Evolutionary conservation across 1,284 basidiomycete species (phyloP).

Genomic region (Sporisorium reilianum): DNA sequence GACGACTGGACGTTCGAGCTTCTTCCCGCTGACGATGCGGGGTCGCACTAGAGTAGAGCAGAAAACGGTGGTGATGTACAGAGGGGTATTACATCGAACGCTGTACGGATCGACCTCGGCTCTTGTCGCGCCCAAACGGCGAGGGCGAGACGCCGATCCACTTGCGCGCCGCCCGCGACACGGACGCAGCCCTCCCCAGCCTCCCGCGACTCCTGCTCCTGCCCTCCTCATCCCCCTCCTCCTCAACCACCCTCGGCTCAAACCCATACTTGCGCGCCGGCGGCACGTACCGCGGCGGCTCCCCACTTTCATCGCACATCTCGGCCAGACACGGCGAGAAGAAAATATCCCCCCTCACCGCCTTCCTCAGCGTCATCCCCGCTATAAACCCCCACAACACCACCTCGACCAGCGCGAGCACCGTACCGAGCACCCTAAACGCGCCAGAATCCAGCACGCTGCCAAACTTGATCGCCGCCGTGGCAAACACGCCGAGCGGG

Average conservation of each 20-base stretch:
- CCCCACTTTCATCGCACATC: slow-evolving; percentile 37
- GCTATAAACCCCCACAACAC: slow-evolving; percentile 49
- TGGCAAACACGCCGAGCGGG: slow-evolving; percentile 58
- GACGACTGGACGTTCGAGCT: slow-evolving; percentile 15
- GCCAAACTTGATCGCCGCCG: slow-evolving; percentile 53
- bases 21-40: too few species aligned
- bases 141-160: slow-evolving; percentile 12
- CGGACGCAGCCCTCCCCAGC: slow-evolving; percentile 8
- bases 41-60: too few species aligned
- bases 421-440: slow-evolving; percentile 51
- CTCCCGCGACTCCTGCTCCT: slow-evolving; percentile 13
- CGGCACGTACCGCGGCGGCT: slow-evolving; percentile 42
- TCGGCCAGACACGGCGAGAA: slow-evolving; percentile 58
- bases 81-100: background rate
- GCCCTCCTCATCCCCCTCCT: background rate
- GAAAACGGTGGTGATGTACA: too few species aligned
- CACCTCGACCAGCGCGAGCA: slow-evolving; percentile 48
- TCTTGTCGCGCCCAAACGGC: slow-evolving; percentile 13
- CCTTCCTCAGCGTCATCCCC: slow-evolving; percentile 29
- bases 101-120: slow-evolving; percentile 8
- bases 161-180: slow-evolving; percentile 18
- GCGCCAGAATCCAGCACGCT: slow-evolving; percentile 46
- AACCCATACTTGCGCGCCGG: slow-evolving; percentile 51
- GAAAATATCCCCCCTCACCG: slow-evolving; percentile 42
- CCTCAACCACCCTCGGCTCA: slow-evolving; percentile 29